A percentile compares a stretch with the other conserved stretches of the same genome.
Evolutionary conservation across 331 rosid genomes (phyloP).

Genomic region (Pyrus hybrid): DNA sequence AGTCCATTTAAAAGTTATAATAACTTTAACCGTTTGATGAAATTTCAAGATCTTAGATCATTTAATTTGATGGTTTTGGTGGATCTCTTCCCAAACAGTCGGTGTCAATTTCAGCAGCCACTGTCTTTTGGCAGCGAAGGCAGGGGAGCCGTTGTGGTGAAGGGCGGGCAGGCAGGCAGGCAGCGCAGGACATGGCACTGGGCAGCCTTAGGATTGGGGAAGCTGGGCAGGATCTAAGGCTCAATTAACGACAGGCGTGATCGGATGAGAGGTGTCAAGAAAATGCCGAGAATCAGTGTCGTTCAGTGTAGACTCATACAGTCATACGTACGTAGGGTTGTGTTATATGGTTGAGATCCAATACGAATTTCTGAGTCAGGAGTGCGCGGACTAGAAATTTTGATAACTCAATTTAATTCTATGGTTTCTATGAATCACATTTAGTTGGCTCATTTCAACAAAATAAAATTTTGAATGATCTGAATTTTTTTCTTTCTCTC

Average conservation of each 20-base stretch:
- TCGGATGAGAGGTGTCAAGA: neutral
- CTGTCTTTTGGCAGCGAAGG: neutral
- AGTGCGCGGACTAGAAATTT: no score
- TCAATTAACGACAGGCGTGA: neutral
- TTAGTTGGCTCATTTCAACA: no score
- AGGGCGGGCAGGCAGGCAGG: neutral
- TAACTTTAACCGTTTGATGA: no score
- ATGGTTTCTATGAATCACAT: no score
- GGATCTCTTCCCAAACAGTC: neutral
- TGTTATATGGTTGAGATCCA: neutral
- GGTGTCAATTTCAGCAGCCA: neutral
- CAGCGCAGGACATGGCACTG: neutral
- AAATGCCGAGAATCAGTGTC: neutral
- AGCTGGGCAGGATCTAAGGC: neutral
- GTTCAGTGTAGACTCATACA: neutral
- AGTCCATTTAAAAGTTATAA: no score
- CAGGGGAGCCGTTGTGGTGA: no score
- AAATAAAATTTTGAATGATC: no score
- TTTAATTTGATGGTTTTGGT: no score
- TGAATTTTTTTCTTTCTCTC: no score
- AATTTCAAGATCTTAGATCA: no score
- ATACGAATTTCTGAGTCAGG: no score
- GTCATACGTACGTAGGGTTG: neutral
- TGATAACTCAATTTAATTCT: no score
- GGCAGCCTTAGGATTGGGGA: neutral